Base-by-base conservation (phyloP, 1,284 basidiomycete species). In the Fomitopsis schrenkii region DNA sequence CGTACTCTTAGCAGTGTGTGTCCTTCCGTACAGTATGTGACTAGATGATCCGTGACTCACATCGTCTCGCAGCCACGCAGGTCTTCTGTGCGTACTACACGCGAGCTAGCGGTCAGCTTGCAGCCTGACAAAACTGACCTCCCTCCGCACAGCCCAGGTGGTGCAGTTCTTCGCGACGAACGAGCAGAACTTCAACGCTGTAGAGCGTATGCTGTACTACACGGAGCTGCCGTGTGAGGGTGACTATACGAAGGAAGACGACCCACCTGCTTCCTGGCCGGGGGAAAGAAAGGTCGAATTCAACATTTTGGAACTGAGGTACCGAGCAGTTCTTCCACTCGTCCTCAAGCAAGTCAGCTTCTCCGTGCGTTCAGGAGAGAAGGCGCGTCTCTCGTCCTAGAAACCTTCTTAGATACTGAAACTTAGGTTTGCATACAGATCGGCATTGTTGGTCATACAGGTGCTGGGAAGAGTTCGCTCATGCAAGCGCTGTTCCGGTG, bases 391-490 rank as follows among this genome's bases (percentile, higher is more conserved):
- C 22, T 22, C 22, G 22, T 22, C 22, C 22, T 22, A 22, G 22
- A 22, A 22, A 22, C 22, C 22, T 22, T 22, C 22, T 22, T 22
- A 22, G 22, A 22, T 22, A 22, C 22, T 22, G 22, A 22, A 22
- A 22, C 22, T 22, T 22, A 22, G 22, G 22, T 22, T 22, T 22
- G 22, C 22, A 22, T 22, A 22, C 22, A 84, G 83, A 72, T 94
- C 62, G 91, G 91, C 8, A 82, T 94, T 41, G 88, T 93, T 19
- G 91, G 91, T 8, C 75, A 88, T 9, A 91, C 88, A 0, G 89
- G 88, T 15, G 87, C 89, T 53, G 86, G 92, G 36, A 94, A 94
- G 76, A 88, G 85, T 58, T 92, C 91, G 1, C 74, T 95, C 12
- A 78, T 94, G 38, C 86, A 87, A 66, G 85, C 82, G 1, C 77